phyloP scores from a whole-genome alignment of 116 monocot genomes.

The Papilionanthe hybrid region DNA sequence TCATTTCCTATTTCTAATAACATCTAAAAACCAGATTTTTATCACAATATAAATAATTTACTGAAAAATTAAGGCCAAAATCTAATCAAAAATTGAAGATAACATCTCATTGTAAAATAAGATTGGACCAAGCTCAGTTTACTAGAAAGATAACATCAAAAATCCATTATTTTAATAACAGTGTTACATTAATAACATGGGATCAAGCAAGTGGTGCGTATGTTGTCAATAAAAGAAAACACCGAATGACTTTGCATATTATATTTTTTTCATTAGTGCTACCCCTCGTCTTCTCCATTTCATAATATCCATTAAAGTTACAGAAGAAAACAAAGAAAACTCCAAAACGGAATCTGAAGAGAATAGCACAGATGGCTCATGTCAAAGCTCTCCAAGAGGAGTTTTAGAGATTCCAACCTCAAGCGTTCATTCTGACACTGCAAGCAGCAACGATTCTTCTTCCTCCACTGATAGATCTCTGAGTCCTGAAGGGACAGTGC shows the following conservation, averaged over 20 bases:
- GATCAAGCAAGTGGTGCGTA: background rate
- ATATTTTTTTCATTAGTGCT: too few species aligned
- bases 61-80: too few species aligned
- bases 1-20: too few species aligned
- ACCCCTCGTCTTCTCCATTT: background rate
- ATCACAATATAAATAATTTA: too few species aligned
- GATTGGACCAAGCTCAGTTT: background rate
- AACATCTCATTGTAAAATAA: background rate
- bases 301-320: background rate
- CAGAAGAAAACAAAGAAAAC: constrained; percentile 13
- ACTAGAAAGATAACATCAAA: background rate
- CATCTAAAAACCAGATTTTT: too few species aligned
- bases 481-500: background rate
- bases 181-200: background rate
- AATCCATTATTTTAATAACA: background rate
- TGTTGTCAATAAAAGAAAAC: background rate
- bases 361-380: constrained; percentile 12
- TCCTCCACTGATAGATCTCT: constrained; percentile 11
- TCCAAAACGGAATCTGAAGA: constrained; percentile 16
- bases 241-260: background rate
- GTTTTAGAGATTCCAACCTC: constrained; percentile 36
- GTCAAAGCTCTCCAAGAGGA: constrained; percentile 38
- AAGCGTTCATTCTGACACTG: constrained; percentile 33
- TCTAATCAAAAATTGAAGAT: background rate
- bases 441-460: constrained; percentile 27